These are phyloP conservation scores for Chlorella sorokiniana DNA, from an alignment of 139 green algal species.

Conservation along the genomic window DNA sequence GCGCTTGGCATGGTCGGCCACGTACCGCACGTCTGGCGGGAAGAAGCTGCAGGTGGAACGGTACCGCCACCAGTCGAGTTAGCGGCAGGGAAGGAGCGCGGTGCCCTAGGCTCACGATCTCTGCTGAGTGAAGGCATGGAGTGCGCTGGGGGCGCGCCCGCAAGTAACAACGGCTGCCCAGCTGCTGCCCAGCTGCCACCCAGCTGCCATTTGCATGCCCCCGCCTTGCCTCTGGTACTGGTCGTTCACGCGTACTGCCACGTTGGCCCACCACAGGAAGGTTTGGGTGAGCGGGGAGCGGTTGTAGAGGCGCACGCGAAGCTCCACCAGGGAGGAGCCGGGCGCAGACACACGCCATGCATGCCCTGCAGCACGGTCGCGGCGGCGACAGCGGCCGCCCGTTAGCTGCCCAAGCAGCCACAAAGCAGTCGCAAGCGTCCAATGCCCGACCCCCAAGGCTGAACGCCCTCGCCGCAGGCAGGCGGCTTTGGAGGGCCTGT, in stretches of 20 bases:
- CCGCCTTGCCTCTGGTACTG: conserved; percentile 10
- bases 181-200: no score
- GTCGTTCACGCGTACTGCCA: conserved; percentile 5
- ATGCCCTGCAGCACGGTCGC: conserved; percentile 3
- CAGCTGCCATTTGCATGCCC: not conserved
- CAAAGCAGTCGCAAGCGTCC: no score
- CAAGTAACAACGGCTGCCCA: not conserved
- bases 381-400: no score
- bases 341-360: conserved; percentile 25
- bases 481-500: no score
- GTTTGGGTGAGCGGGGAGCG: conserved; percentile 18
- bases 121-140: no score
- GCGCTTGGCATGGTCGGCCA: conserved; percentile 28
- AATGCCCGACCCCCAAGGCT: no score
- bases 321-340: conserved; percentile 12
- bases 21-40: conserved; percentile 7
- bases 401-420: no score
- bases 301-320: conserved; percentile 20
- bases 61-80: not conserved
- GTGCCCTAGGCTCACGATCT: not conserved
- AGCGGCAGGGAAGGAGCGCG: not conserved
- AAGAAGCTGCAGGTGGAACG: conserved; percentile 13
- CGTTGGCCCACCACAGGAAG: conserved; percentile 18
- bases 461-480: no score
- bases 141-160: no score